Evolutionary conservation across 1,139 yeast species (phyloP).

Genomic region (Geotrichum carabidarum): DNA sequence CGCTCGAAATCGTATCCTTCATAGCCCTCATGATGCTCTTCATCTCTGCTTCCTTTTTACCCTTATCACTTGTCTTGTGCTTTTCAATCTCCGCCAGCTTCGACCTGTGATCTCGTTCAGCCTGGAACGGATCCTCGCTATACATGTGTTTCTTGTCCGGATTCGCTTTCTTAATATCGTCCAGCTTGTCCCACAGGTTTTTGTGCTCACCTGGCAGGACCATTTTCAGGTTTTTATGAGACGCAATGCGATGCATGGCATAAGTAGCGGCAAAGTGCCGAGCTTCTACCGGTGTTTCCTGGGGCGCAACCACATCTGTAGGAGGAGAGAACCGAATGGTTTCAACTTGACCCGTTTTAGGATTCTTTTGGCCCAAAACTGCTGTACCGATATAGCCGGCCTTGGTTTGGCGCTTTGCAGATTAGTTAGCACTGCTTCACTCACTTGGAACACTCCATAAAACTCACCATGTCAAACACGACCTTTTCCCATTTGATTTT

Average conservation of each 20-base stretch:
- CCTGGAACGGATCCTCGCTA: slow-evolving; percentile 66
- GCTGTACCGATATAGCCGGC: slow-evolving; percentile 61
- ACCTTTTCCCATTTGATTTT: slow-evolving; percentile 87
- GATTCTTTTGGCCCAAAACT: slow-evolving; percentile 64
- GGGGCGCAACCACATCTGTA: slow-evolving; percentile 48
- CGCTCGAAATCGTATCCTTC: slow-evolving; percentile 18
- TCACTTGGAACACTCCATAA: not conserved
- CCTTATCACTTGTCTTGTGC: slow-evolving; percentile 18
- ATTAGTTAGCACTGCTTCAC: not conserved
- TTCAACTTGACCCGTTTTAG: slow-evolving; percentile 68
- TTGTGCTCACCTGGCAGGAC: slow-evolving; percentile 80
- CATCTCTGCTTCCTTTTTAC: slow-evolving; percentile 21
- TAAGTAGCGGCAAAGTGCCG: slow-evolving; percentile 87
- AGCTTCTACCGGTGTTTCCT: slow-evolving; percentile 81
- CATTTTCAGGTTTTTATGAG: slow-evolving; percentile 78
- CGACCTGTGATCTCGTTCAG: slow-evolving; percentile 46
- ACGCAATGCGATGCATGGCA: slow-evolving; percentile 73
- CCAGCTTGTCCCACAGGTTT: slow-evolving; percentile 70
- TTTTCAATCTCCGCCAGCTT: slow-evolving; percentile 23
- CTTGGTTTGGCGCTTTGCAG: slow-evolving; percentile 37
- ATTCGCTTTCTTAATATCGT: slow-evolving; percentile 41
- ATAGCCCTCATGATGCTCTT: slow-evolving; percentile 21
- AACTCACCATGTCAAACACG: slow-evolving; percentile 59
- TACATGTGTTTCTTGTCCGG: slow-evolving; percentile 37
- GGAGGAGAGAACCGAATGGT: slow-evolving; percentile 61